Evolutionary conservation across 768 basidiomycete genomes (phyloP), one percentile per base, ranked within the genome.

Genomic region (Boletus insuetus): DNA sequence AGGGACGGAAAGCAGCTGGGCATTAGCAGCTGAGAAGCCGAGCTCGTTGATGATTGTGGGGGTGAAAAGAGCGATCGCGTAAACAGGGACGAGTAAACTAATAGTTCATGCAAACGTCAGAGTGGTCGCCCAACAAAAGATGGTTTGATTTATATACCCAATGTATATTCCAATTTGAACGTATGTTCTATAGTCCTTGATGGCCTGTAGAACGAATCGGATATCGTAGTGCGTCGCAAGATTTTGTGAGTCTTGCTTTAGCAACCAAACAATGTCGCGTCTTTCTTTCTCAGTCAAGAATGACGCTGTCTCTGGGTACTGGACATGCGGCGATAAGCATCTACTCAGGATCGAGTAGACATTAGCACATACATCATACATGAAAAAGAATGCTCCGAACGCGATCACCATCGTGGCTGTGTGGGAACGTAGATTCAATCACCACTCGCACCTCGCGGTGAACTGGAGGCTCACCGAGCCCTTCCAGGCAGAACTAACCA

Each of bases 251-350:
- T 82, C 81, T 46, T 75, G 73, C 56, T 74, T 76, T 50, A 82
- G 63, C 17, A 51, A 38, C n/a, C 2, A 41, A 13, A 76, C 54
- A 7, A 82, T 67, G 46, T 67, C 60, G 41, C 49, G 59, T 45
- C 74, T 75, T 59, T 85, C 83, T 2, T 59, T 52, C 10, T 74
- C 71, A 12, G 74, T 78, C 53, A 85, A 67, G 70, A 84, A 86
- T 22, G 68, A 73, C 12, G 83, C 83, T 2, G 83, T 85, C 58
- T 79, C 78, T 24, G 83, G 82, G 65, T 80, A 84, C 79, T 81
- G 55, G 2, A 22, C 14, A 45, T 17, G 2, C 24, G 17, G 26
- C 7, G 7, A 38, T 62, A 9, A 53, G 51, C 16, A 46, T 29
- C 40, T 44, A 62, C 19, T 59, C 31, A 3, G 34, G 38, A 24